Percentiles rank a stretch among this genome's conserved stretches.
phyloP scores from a whole-genome alignment of 1,284 basidiomycete species.

The Austropuccinia psidii region DNA sequence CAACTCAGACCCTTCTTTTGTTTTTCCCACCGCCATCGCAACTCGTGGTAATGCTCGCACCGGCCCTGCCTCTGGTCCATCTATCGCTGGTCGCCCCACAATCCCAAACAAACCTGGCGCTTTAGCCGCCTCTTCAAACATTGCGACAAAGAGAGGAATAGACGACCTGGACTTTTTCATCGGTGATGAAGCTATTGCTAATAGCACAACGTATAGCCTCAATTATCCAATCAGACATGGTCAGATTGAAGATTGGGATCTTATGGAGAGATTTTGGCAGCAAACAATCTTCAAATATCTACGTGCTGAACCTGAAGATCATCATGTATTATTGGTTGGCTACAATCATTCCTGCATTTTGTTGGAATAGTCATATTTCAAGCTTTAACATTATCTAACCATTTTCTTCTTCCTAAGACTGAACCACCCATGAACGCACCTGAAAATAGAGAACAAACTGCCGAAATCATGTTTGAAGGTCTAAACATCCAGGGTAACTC shows the following conservation, averaged over 20 bases:
- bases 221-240: slow-evolving; percentile 97
- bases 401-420: slow-evolving; percentile 57
- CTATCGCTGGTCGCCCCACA: slow-evolving; percentile 53
- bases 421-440: slow-evolving; percentile 97
- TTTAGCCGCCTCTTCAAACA: slow-evolving; percentile 55
- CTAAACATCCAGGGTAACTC: slow-evolving; percentile 76
- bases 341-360: background rate
- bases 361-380: no score
- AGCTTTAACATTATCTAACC: background rate
- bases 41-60: slow-evolving; percentile 42
- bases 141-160: slow-evolving; percentile 92
- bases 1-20: slow-evolving; percentile 93
- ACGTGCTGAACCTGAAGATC: slow-evolving; percentile 96
- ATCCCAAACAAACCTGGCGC: slow-evolving; percentile 67
- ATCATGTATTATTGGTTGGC: slow-evolving; percentile 90
- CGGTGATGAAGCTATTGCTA: slow-evolving; percentile 91
- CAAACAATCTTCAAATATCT: slow-evolving; percentile 99
- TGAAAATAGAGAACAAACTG: slow-evolving; percentile 97
- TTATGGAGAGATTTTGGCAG: slow-evolving; percentile 99
- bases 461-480: slow-evolving; percentile 99
- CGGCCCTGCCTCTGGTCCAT: slow-evolving; percentile 38
- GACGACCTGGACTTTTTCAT: slow-evolving; percentile 99
- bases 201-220: slow-evolving; percentile 62
- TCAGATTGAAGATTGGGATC: slow-evolving; percentile 99
- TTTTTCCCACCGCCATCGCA: slow-evolving; percentile 47